A percentile compares a stretch with the other conserved stretches of the same genome.
These are phyloP conservation scores for Coelastrella sp. DNA, from an alignment of 139 green algal species.

Conservation along the genomic window DNA sequence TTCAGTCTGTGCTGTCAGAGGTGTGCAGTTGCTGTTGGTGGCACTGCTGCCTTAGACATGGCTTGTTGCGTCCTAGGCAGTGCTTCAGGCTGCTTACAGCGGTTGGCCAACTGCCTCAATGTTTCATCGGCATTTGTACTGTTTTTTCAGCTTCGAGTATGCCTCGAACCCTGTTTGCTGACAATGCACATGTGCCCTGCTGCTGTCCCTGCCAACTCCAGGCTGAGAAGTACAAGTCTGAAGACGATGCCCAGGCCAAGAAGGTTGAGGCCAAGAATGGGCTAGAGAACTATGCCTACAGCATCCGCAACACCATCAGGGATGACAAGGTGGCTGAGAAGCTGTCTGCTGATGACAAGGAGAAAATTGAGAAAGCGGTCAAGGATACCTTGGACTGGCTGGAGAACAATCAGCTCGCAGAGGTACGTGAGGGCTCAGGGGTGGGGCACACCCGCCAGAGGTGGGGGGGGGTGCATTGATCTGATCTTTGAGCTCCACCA, in stretches of 20 bases:
- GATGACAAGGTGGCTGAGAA: conserved; percentile 92
- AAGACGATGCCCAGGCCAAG: conserved; percentile 94
- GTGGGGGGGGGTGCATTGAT: neutral
- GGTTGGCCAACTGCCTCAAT: neutral
- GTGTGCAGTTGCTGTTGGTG: no score
- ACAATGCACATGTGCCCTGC: neutral
- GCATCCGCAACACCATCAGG: conserved; percentile 96
- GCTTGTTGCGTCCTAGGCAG: no score
- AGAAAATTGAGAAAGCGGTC: conserved; percentile 89
- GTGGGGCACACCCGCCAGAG: neutral
- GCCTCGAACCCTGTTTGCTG: neutral
- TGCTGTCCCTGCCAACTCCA: conserved; percentile 27
- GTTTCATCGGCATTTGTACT: neutral
- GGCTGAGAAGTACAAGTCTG: conserved; percentile 98
- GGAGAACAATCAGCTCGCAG: conserved; percentile 95
- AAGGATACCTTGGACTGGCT: conserved; percentile 93
- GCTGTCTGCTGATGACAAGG: conserved; percentile 90
- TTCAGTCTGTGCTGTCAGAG: no score
- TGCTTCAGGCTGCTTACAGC: neutral
- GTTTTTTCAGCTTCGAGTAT: no score
- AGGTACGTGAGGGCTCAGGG: conserved; percentile 57
- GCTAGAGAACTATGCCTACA: conserved; percentile 96
- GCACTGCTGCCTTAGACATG: no score
- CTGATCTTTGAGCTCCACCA: neutral
- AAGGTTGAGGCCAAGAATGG: conserved; percentile 95